A percentile compares a stretch with the other conserved stretches of the same genome.
These are phyloP conservation scores for Sphaerulina musiva DNA, from an alignment of 2,329 filamentous ascomycete species.

Conservation along the genomic window DNA sequence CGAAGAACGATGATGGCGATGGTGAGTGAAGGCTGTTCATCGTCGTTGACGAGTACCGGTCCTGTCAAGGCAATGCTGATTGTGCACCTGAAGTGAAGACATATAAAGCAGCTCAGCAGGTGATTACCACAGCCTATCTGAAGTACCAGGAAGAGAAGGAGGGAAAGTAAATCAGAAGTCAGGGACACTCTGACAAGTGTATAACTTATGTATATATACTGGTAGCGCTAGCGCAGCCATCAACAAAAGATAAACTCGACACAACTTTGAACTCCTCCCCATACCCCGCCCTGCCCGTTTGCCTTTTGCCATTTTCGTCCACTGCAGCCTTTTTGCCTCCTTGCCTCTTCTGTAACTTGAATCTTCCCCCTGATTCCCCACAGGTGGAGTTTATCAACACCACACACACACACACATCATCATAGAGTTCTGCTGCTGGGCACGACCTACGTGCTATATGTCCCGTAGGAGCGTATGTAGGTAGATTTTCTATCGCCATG, in stretches of 20 bases:
- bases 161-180: background rate
- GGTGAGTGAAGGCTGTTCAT: conserved; percentile 1
- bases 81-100: background rate
- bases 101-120: background rate
- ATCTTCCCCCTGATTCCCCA: too few relatives aligned
- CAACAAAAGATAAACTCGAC: background rate
- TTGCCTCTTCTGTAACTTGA: too few relatives aligned
- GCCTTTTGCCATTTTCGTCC: too few relatives aligned
- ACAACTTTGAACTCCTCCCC: too few relatives aligned
- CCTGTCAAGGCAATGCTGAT: background rate
- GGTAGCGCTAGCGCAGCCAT: background rate
- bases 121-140: background rate
- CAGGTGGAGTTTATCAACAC: too few relatives aligned
- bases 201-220: background rate
- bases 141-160: conserved; percentile 6
- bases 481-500: too few relatives aligned
- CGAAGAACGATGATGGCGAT: conserved; percentile 11
- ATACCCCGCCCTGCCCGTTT: too few relatives aligned
- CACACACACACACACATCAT: too few relatives aligned
- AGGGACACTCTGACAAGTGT: background rate
- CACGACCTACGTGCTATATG: too few relatives aligned
- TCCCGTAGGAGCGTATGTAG: too few relatives aligned
- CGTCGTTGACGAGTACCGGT: background rate
- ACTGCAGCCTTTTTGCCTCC: too few relatives aligned
- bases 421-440: too few relatives aligned